Base-by-base conservation (phyloP, 2,329 filamentous ascomycete species). In the Monilinia vaccinii-corymbosi region DNA sequence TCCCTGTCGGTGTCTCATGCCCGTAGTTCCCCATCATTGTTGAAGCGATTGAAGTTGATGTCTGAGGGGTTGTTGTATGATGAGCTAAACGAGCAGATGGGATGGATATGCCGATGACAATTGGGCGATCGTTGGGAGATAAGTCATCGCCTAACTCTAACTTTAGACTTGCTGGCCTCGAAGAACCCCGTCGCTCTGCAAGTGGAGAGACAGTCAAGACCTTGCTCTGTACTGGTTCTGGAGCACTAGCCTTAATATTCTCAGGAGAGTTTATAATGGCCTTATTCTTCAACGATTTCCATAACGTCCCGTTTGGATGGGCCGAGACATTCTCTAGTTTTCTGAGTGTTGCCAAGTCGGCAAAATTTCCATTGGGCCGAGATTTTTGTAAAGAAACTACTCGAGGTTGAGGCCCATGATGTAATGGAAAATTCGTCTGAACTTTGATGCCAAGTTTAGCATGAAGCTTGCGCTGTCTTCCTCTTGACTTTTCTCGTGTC, bases 101-200 rank as follows among this genome's bases (percentile, higher is more conserved):
- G 49, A 90, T 75, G 16, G 82, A 80, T 55, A 91, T 83, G 14
- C 87, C 87, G 64, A 90, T 91, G 46, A 87, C 79, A 61, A 91
- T 91, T 1, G 85, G 85, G n/a, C 83, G 78, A 66, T 87, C 84
- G 61, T 80, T 81, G 0, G 87, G 87, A 16, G 87, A 89, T 4
- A 89, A 76, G 62, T 84, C 82, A 60, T 64, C 64, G 16, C 42
- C 61, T 21, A 60, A 46, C 28, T 63, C 61, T 21, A 60, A 46
- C 28, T 63, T 67, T 18, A 64, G 38, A 16, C 59, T 56, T 50
- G 63, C 58, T 42, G 59, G 61, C 34, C 50, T 56, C 28, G 45
- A 52, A 45, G 53, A 58, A 8, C 21, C 53, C 25, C 49, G 38
- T 42, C 47, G 36, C 32, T 53, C 57, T 53, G 47, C 57, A 6